Evolutionary conservation across 345 rosid species (phyloP).

Genomic region (Lumnitzera littorea): DNA sequence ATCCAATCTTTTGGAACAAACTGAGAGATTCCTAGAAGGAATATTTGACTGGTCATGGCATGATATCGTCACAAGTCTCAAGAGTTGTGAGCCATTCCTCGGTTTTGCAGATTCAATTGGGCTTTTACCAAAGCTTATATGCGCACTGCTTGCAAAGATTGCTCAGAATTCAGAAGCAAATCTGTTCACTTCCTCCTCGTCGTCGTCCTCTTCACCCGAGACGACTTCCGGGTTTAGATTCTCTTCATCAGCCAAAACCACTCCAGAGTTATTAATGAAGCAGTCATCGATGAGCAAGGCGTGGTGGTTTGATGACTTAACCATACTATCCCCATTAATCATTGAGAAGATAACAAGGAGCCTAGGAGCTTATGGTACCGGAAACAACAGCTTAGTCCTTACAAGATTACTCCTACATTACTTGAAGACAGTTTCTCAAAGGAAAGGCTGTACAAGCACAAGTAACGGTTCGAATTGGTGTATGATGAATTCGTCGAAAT

Average conservation of each 20-base stretch:
- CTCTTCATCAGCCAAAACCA: constrained; percentile 28
- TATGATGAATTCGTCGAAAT: constrained; percentile 6
- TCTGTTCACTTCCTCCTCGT: constrained; percentile 26
- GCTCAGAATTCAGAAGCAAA: constrained; percentile 45
- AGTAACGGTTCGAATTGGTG: background rate
- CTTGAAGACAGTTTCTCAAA: constrained; percentile 37
- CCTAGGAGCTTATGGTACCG: constrained; percentile 36
- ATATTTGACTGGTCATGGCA: constrained; percentile 60
- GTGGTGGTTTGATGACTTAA: constrained; percentile 79
- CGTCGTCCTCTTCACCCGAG: constrained; percentile 55
- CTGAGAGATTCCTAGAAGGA: constrained; percentile 49
- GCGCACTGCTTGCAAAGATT: constrained; percentile 45
- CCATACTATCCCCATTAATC: constrained; percentile 36
- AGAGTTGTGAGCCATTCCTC: constrained; percentile 49
- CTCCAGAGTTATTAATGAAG: constrained; percentile 20
- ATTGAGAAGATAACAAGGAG: constrained; percentile 40
- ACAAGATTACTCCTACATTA: constrained; percentile 74
- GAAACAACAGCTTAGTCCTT: constrained; percentile 45
- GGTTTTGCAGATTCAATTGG: constrained; percentile 47
- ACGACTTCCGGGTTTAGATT: constrained; percentile 31
- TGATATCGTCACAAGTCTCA: constrained; percentile 44
- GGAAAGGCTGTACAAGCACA: background rate
- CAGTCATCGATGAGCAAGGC: constrained; percentile 30
- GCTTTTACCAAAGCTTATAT: constrained; percentile 42
- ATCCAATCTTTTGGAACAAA: constrained; percentile 47